Conservation (phyloP, 495 filamentous ascomycete genomes). For the Xylaria palmicola region DNA sequence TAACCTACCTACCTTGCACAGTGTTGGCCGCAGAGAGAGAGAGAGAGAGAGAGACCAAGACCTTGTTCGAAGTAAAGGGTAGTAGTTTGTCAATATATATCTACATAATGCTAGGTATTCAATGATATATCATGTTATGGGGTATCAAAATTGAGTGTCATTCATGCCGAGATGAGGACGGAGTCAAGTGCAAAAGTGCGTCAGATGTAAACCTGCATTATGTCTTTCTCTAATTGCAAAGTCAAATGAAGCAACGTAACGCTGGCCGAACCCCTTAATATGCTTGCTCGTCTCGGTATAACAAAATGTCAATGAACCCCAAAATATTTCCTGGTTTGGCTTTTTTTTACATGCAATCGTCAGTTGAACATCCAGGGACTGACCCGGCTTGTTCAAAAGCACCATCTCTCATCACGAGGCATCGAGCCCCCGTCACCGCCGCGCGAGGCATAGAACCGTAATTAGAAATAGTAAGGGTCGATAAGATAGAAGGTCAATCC, state of each 20-base stretch:
- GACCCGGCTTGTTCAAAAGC: neutral
- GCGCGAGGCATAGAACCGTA: conserved; percentile 25
- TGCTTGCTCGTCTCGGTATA: neutral
- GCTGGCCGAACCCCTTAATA: neutral
- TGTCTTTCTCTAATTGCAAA: conserved; percentile 13
- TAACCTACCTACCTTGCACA: no score
- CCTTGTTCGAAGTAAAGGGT: no score
- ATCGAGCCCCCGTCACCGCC: conserved; percentile 23
- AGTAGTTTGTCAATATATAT: neutral
- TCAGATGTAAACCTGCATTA: conserved; percentile 6
- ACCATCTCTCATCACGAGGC: conserved; percentile 14
- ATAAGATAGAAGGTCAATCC: conserved; percentile 18
- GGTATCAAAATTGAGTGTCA: neutral
- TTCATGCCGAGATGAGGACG: neutral
- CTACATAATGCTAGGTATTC: neutral
- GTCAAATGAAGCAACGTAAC: conserved; percentile 3
- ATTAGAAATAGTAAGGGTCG: conserved; percentile 28
- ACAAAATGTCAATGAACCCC: conserved; percentile 8
- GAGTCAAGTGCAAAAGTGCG: neutral
- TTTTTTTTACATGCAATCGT: conserved; percentile 16
- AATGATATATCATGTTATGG: neutral
- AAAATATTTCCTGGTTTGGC: neutral
- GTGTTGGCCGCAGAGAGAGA: no score
- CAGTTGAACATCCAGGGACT: conserved; percentile 9
- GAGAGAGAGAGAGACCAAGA: no score